Evolutionary conservation across 2,329 filamentous ascomycete species (phyloP).

Genomic region (Phyllosticta citriasiana): DNA sequence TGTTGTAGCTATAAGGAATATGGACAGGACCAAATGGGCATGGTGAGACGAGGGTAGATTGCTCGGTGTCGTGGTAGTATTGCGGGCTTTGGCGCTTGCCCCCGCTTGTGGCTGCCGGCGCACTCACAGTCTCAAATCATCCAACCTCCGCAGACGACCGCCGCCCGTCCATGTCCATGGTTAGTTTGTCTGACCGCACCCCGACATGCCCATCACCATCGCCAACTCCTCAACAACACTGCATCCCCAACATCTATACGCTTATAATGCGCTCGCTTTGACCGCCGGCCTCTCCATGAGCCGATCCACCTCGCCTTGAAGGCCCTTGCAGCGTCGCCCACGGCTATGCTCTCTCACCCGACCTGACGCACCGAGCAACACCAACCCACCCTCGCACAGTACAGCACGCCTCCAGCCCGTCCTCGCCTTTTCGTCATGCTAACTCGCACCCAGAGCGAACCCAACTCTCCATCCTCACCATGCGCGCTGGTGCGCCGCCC

Average conservation of each 20-base stretch:
- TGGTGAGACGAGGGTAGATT: not conserved
- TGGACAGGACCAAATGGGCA: not conserved
- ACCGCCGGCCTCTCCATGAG: conserved; percentile 5
- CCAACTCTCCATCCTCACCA: not conserved
- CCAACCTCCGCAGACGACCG: not conserved
- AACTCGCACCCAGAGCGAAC: not conserved
- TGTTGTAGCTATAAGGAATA: not conserved
- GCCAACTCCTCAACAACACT: not conserved
- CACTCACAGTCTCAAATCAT: not conserved
- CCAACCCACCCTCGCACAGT: not conserved
- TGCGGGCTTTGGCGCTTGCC: too few relatives aligned
- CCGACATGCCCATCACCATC: conserved; percentile 7
- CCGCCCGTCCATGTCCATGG: not conserved
- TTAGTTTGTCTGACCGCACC: not conserved
- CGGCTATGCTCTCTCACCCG: conserved; percentile 8
- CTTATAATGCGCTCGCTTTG: conserved; percentile 5
- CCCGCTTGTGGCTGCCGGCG: not conserved
- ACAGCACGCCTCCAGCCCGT: not conserved
- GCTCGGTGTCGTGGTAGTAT: not conserved
- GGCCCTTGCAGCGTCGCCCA: conserved; percentile 9
- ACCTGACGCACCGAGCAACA: conserved; percentile 6
- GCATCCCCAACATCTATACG: not conserved
- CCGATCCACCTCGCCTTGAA: conserved; percentile 5
- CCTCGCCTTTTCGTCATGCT: not conserved
- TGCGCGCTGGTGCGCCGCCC: conserved; percentile 10